A percentile compares a stretch with the other conserved stretches of the same genome.
phyloP scores from a whole-genome alignment of 2,329 filamentous ascomycete genomes.

The Cladosporium velox region DNA sequence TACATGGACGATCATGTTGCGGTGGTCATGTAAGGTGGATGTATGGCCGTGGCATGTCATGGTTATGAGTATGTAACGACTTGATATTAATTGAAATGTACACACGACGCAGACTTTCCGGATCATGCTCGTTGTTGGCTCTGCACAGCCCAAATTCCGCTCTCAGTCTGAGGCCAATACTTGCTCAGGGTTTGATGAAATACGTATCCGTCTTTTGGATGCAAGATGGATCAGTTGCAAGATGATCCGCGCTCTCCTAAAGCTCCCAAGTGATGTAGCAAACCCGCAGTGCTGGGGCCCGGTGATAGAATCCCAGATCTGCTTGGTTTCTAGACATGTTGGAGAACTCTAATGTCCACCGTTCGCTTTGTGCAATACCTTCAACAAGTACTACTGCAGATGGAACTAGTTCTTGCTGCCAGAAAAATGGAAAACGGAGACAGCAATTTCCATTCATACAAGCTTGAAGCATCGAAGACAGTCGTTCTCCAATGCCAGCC shows the following conservation, averaged over 20 bases:
- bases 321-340: neutral
- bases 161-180: neutral
- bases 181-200: neutral
- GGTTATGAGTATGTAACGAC: neutral
- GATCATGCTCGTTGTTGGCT: neutral
- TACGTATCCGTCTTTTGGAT: too few species aligned
- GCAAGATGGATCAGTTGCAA: too few species aligned
- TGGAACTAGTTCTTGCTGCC: neutral
- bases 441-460: neutral
- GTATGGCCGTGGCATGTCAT: neutral
- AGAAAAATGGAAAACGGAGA: neutral
- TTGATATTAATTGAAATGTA: neutral
- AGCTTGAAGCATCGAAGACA: neutral
- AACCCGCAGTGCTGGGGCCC: neutral
- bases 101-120: neutral
- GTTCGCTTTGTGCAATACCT: neutral
- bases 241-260: neutral
- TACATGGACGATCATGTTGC: constrained; percentile 32
- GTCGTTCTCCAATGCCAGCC: neutral
- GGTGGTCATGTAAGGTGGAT: constrained; percentile 14
- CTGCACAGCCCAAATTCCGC: neutral
- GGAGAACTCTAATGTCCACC: too few species aligned
- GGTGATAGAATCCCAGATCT: neutral
- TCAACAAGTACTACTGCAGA: neutral
- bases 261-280: neutral